These are phyloP conservation scores for Penicillium nordicum DNA, from an alignment of 2,329 filamentous ascomycete species.

Conservation along the genomic window DNA sequence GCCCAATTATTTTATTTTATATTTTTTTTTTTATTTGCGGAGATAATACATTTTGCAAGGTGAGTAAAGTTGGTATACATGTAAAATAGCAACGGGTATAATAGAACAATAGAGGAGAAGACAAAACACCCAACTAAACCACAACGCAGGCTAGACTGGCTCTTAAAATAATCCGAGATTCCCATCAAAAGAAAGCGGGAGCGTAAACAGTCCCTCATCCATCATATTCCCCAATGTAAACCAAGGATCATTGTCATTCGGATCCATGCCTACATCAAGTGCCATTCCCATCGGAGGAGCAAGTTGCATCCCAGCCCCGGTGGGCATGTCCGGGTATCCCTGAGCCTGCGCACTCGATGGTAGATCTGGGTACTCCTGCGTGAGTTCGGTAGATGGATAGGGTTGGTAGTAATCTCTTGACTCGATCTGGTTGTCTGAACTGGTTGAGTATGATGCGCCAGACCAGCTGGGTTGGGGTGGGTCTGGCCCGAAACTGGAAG, in stretches of 20 bases:
- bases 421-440: conserved; percentile 4
- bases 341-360: conserved; percentile 3
- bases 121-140: background rate
- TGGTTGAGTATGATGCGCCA: conserved; percentile 9
- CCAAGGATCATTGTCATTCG: conserved; percentile 29
- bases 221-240: conserved; percentile 33
- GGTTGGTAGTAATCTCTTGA: conserved; percentile 9
- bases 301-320: conserved; percentile 14
- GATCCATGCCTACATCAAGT: conserved; percentile 27
- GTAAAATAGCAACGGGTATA: background rate
- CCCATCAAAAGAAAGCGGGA: conserved; percentile 24
- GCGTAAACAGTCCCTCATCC: conserved; percentile 32
- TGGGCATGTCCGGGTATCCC: conserved; percentile 20
- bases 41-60: background rate
- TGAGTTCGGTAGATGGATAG: conserved; percentile 6
- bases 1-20: too few species aligned
- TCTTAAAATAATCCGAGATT: conserved; percentile 21
- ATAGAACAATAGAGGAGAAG: background rate
- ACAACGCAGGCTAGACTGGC: background rate
- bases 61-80: background rate
- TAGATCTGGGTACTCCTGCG: conserved; percentile 10
- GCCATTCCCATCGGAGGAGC: conserved; percentile 22
- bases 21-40: background rate
- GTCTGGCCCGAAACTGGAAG: background rate
- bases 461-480: conserved; percentile 15